Base-by-base conservation (phyloP, 108 stramenopile species). In the Pseudonitzschia multiseries region DNA sequence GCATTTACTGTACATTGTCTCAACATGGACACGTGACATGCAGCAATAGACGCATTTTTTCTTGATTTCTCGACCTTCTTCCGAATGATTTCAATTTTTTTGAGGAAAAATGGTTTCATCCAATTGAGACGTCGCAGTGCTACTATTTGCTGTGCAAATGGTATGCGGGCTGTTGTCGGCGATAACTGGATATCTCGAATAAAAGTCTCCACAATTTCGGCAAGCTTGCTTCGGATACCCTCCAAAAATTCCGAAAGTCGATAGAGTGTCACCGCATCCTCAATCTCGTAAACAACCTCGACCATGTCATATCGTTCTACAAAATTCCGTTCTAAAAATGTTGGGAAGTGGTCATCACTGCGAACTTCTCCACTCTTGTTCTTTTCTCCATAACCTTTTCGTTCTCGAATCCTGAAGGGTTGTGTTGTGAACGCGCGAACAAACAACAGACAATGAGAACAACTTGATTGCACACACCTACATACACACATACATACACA, bases 361-460 rank as follows among this genome's bases (percentile, higher is more conserved):
- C 71, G 65, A 2, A 73, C 44, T 20, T 57, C 57, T 21, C 71
- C 73, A 28, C 33, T 22, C 8, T 78, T 36, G 73, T 90, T 90
- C 28, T 36, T 69, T 32, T 71, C 52, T 27, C 90, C 93, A 56
- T 94, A 94, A 28, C 93, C 93, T 64, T 94, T 84, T 20, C 93
- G 53, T 64, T 86, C 90, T 40, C 93, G 73, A 18, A 77, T 69
- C 31, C 61, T 62, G 31, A 17, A 27, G 29, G 10, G 26, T 59
- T 8, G 28, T 31, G n/a, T n/a, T n/a, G n/a, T n/a, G n/a, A n/a
- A n/a, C n/a, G n/a, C n/a, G n/a, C n/a, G n/a, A n/a, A n/a, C n/a
- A n/a, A n/a, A n/a, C n/a, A n/a, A n/a, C n/a, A n/a, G n/a, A n/a
- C n/a, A n/a, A n/a, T n/a, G n/a, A n/a, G 57, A 27, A 59, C 32